Base-by-base conservation (phyloP, 371 early-diverging fungal species). In the Syncephalis fuscata region DNA sequence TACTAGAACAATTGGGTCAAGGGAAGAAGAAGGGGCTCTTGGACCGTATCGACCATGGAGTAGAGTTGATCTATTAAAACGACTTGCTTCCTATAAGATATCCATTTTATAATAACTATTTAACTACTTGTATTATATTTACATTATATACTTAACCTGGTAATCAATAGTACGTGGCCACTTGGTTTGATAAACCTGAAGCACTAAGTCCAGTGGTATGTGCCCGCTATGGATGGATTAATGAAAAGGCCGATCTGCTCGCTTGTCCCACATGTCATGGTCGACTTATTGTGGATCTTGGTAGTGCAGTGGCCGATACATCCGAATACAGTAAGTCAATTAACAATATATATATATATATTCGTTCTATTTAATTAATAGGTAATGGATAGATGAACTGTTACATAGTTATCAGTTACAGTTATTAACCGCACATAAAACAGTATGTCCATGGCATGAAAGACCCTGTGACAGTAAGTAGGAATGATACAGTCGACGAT, bases 181-280 rank as follows among this genome's bases (percentile, higher is more conserved):
- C 61, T 1, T 65, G 66, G 66, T 61, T 61, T 37, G 58, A 49
- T 42, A 65, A 65, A 43, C 66, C 66, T 7, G 54, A 62, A 32
- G 22, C 51, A 14, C 55, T 65, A 23, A 60, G 55, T 42, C 55
- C 66, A 9, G 48, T 62, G 21, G 66, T 63, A 46, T 62, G 63
- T 38, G 59, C 66, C 15, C 54, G 56, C 39, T 51, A 55, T 20
- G 66, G 66, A 1, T 65, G 66, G 66, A 53, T 53, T 32, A 65
- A 65, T 46, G 53, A 43, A 15, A 54, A 48, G 41, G 48, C 57
- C 15, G 61, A 65, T 40, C 46, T 51, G 25, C 52, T 65, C 7
- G 59, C 60, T 39, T 65, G 66, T 37, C 42, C 42, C 21, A 39
- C 37, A 32, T 54, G 54, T 49, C 32, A 32, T 2, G 48, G 27